Evolutionary conservation across 768 basidiomycete species (phyloP), one percentile per base, ranked within the genome.

Genomic region (Kwoniella pini): DNA sequence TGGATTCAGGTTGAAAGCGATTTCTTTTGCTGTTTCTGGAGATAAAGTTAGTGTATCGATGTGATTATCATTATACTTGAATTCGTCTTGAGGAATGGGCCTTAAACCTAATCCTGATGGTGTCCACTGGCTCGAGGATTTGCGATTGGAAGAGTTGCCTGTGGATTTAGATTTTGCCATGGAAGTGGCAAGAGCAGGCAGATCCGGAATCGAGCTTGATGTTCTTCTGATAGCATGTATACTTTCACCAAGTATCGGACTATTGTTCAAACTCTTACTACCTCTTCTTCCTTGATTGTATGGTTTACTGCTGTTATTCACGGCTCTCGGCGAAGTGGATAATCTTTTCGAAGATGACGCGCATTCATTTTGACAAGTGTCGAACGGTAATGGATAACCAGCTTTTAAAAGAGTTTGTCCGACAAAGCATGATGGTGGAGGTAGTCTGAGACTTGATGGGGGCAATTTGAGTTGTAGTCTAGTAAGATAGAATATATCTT

Each of bases 401-500:
- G 67, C 67, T 22, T 53, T 64, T 3, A 62, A 15, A 3, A 68
- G 60, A 1, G 50, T 44, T 19, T 54, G 30, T 7, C 54, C 36
- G 15, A 53, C 50, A 15, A 62, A 53, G 10, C 33, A 50, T 19
- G 62, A 57, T 3, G 67, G 67, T 12, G 60, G 22, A 13, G 63
- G 56, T 22, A 67, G 44, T 27, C 28, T 27, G 13, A 61, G 27
- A 13, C 50, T 19, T 2, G 67, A 64, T 2, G 67, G 67, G 9
- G 63, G 67, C 9, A 68, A 57, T 26, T 24, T 38, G 3, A 68
- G 52, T 1, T 62, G 55, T 9, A 68, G 48, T 22, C 67, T 42
- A 19, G 62, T 50, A 6, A 68, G 52, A 43, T 68, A 68, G 57
- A 68, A 68, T 22, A 64, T 52, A 48, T 68, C 67, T 42, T 64